phyloP scores from a whole-genome alignment of 306 rosid genomes.

The Cucumis hystrix region DNA sequence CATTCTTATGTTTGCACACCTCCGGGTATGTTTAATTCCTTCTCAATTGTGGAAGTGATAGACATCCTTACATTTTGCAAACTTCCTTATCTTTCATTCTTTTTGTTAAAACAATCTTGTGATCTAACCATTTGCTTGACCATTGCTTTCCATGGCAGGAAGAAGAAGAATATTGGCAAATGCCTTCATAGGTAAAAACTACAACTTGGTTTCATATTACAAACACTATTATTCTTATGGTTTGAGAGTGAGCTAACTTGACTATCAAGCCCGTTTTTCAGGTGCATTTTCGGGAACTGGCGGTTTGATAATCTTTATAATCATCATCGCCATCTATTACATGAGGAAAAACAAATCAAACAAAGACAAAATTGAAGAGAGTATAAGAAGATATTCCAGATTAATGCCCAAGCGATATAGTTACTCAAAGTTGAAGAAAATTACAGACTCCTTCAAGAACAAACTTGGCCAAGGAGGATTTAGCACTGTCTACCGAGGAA shows the following conservation, averaged over 20 bases:
- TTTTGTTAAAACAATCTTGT: not conserved
- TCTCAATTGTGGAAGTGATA: not conserved
- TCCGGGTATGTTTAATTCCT: not conserved
- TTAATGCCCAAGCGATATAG: not conserved
- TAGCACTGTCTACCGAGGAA: constrained; percentile 64
- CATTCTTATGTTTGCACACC: not conserved
- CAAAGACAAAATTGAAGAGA: constrained; percentile 18
- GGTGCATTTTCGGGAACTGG: not conserved
- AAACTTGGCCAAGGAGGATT: constrained; percentile 81
- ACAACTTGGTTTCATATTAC: not conserved
- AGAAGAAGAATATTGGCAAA: too few relatives aligned
- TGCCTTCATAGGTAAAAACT: too few relatives aligned
- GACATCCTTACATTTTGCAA: too few relatives aligned
- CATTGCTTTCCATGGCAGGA: too few relatives aligned
- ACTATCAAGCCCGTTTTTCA: not conserved
- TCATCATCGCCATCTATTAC: not conserved
- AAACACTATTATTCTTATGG: not conserved
- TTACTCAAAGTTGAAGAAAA: constrained; percentile 32
- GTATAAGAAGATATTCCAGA: not conserved
- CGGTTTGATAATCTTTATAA: not conserved
- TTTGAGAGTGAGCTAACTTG: not conserved
- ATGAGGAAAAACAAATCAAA: not conserved
- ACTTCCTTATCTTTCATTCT: too few relatives aligned
- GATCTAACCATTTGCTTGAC: too few relatives aligned
- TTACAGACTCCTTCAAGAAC: constrained; percentile 30